Base-by-base conservation (phyloP, 768 basidiomycete genomes). In the Termitomyces sp. region DNA sequence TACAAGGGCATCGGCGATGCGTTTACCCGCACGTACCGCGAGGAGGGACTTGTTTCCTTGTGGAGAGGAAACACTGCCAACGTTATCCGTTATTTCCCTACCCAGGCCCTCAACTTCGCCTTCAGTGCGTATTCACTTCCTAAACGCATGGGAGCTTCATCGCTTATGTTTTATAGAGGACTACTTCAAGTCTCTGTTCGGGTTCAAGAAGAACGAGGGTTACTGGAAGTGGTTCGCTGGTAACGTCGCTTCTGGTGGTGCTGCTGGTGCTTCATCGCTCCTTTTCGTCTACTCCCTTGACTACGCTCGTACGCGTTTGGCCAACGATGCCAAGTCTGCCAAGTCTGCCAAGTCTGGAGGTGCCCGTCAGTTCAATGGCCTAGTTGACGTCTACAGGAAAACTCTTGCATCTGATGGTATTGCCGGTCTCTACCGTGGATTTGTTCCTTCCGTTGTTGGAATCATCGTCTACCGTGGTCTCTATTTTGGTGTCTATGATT, bases 41-140 rank as follows among this genome's bases (percentile, higher is more conserved):
- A 98, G 15, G 97, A 99, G 81, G 97, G 97, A 73, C 77, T 97
- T 51, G 80, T 93, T 60, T 90, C 97, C 21, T 80, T 99, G 68
- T 98, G 97, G 97, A 81, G 97, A 78, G 97, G 97, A 75, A 99
- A 99, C 87, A 98, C 96, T 56, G 96, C 97, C 84, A 99, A 99
- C 78, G 97, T 99, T 77, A 97, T 99, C 79, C 95, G 97, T 72
- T 99, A 99, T 90, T 99, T 99, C 93, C 97, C 97, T 51, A 99
- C 97, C 55, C 96, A 99, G 74, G 97, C 97, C 40, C 77, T 98
- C 66, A 99, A 99, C 90, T 98, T 99, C 68, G 96, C 96, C 71
- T 98, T 98, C 89, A 98, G 91, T 97, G 65, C 65, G 93, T 84
- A 41, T 63, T 47, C 56, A 45, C 55, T 37, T 12, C 12, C 19